Base-by-base conservation (phyloP, 1,139 yeast species). In the Geotrichum europaeum region DNA sequence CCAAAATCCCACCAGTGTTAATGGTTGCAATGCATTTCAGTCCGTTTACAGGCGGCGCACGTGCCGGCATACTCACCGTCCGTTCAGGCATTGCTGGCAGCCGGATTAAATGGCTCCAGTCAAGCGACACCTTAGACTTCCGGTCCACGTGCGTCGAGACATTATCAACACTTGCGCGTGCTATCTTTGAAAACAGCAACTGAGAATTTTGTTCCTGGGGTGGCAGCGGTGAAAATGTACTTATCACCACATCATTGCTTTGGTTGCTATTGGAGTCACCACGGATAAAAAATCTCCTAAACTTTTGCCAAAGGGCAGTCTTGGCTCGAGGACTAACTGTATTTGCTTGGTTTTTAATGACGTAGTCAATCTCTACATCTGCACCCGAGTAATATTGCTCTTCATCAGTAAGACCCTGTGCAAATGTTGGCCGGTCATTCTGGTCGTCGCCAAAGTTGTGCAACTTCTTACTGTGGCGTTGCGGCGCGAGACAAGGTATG, bases 281-380 rank as follows among this genome's bases (percentile, higher is more conserved):
- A 25, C 28, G 4, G 28, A 10, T 49, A 9, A 40, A 15, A 40
- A 40, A n/a, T n/a, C 3, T 4, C n/a, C n/a, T 40, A 3, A 40
- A 40, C 10, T n/a, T 40, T 1, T 40, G 12, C 47, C 47, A 40
- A 40, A n/a, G 18, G 47, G 4, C 18, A n/a, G n/a, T 18, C 18
- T 13, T 36, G 2, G 43, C 12, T n/a, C 6, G 5, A 18, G 47
- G 4, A 6, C 47, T 40, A 18, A n/a, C 18, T 2, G 49, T 34
- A 24, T 25, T 30, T 24, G 12, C 45, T n/a, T 24, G 24, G 40
- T 47, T 52, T 9, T 25, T 40, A 32, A 53, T 57, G 20, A 57
- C 45, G 22, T 53, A 57, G 55, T 57, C 60, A 49, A 57, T 57
- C 43, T 58, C 60, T 9, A 49, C 50, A 43, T 50, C 60, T 15